Evolutionary conservation across 1,139 yeast genomes (phyloP).

Genomic region (Arxiozyma slooffiae): DNA sequence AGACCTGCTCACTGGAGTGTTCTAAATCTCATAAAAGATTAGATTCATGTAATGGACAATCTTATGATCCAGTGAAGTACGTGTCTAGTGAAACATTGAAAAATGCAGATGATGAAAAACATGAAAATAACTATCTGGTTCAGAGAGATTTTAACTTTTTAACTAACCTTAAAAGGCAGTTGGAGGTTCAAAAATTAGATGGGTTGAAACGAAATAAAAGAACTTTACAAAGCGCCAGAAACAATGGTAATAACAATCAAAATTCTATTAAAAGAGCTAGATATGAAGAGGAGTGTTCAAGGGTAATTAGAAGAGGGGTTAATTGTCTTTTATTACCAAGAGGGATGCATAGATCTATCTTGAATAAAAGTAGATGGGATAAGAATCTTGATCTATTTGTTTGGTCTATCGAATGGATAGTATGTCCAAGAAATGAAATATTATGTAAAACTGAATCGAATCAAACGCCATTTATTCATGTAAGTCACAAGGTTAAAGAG

Average conservation of each 20-base stretch:
- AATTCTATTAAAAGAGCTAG: slow-evolving; percentile 30
- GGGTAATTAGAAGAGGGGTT: slow-evolving; percentile 41
- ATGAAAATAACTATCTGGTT: slow-evolving; percentile 36
- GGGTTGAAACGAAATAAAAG: slow-evolving; percentile 30
- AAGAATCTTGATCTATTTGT: slow-evolving; percentile 49
- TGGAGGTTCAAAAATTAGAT: slow-evolving; percentile 46
- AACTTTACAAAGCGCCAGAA: slow-evolving; percentile 17
- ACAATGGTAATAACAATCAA: slow-evolving; percentile 8
- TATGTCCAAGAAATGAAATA: slow-evolving; percentile 26
- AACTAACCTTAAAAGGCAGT: slow-evolving; percentile 47
- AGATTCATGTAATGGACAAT: slow-evolving; percentile 55
- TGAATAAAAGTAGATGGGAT: slow-evolving; percentile 69
- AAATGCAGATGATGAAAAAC: slow-evolving; percentile 34
- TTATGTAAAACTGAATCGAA: slow-evolving; percentile 7
- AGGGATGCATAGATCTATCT: slow-evolving; percentile 64
- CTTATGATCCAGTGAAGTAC: slow-evolving; percentile 50
- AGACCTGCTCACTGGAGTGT: slow-evolving; percentile 65
- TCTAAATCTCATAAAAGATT: slow-evolving; percentile 59
- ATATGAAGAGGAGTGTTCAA: slow-evolving; percentile 9
- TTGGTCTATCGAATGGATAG: slow-evolving; percentile 76
- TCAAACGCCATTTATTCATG: slow-evolving; percentile 24
- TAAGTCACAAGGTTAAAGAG: slow-evolving; percentile 40
- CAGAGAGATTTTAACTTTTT: slow-evolving; percentile 82
- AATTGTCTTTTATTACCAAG: slow-evolving; percentile 46
- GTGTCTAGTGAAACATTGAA: slow-evolving; percentile 30